phyloP scores from a whole-genome alignment of 305 asterid genomes.

The Ilex paraguariensis region DNA sequence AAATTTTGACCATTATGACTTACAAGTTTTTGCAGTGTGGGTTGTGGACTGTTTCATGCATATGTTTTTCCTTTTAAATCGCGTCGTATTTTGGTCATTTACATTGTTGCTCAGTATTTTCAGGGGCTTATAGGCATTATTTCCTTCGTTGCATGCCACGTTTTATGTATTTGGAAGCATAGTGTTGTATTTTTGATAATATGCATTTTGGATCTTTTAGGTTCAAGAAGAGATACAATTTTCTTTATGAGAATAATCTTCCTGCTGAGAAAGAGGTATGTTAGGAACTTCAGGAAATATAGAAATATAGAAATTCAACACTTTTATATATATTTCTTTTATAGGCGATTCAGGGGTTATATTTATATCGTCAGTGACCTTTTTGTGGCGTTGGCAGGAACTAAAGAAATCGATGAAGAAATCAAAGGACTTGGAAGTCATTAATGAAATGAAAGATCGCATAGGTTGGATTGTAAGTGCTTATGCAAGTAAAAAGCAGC shows the following conservation, averaged over 20 bases:
- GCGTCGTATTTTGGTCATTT: no score
- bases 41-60: neutral
- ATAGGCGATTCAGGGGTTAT: neutral
- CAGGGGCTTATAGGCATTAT: no score
- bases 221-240: slow-evolving; percentile 86
- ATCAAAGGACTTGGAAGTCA: slow-evolving; percentile 55
- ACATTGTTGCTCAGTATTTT: no score
- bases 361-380: neutral
- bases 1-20: neutral
- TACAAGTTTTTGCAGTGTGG: neutral
- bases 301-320: slow-evolving; percentile 3
- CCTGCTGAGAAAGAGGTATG: slow-evolving; percentile 84
- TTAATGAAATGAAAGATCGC: slow-evolving; percentile 48
- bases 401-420: slow-evolving; percentile 70
- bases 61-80: neutral
- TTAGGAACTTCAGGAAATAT: slow-evolving; percentile 3
- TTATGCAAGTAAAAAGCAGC: slow-evolving; percentile 1
- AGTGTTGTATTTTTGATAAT: neutral
- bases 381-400: slow-evolving; percentile 28
- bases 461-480: slow-evolving; percentile 60
- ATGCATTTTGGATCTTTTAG: slow-evolving; percentile 23
- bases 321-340: slow-evolving; percentile 12
- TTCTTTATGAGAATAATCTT: slow-evolving; percentile 64
- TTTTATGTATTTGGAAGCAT: no score
- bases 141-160: no score